Evolutionary conservation across 2,329 filamentous ascomycete genomes (phyloP), one percentile per base, ranked within the genome.

Genomic region (Cadophora malorum): DNA sequence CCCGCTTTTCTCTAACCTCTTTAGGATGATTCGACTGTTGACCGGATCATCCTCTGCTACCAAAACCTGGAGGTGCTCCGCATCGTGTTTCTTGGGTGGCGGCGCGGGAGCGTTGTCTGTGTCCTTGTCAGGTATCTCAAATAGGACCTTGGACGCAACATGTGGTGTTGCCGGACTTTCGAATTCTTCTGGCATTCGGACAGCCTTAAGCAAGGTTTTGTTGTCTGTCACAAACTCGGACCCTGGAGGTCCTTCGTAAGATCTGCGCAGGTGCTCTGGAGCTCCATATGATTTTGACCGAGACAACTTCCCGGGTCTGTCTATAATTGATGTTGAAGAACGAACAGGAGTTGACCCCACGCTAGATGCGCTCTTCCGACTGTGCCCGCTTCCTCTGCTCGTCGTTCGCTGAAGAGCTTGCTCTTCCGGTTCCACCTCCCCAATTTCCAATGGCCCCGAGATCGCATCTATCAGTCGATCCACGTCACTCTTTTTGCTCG

Each of bases 1-100:
- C 0, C 92, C 91, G 1, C 88, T 79, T 74, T 91, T 94, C 76
- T 96, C 91, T 3, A 97, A 79, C 14, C 94, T 83, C 75, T 96
- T 96, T 74, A 88, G 87, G 50, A 97, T 81, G 52, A 97, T 92
- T 68, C 89, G 91, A 79, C 92, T 92, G 73, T 97, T 97, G 73
- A 96, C 89, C 0, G 93, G 92, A 74, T 97, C 93, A 72, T 97
- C 94, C 76, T 97, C 94, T 0, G 94, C 94, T 45, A 97, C 88
- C 25, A 97, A 82, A 2, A 96, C 88, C 21, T 85, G 71, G n/a
- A 78, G 67, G 62, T 76, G 66, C 25, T 77, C 67, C 1, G 70
- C 67, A 49, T 73, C 61, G 1, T 64, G 68, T 31, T 67, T 49
- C 38, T 67, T 53, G 1, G 65, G 41, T 45, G 41, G 10, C 23